Conservation (phyloP, 106 monocot species). For the Dioscorea alata region DNA sequence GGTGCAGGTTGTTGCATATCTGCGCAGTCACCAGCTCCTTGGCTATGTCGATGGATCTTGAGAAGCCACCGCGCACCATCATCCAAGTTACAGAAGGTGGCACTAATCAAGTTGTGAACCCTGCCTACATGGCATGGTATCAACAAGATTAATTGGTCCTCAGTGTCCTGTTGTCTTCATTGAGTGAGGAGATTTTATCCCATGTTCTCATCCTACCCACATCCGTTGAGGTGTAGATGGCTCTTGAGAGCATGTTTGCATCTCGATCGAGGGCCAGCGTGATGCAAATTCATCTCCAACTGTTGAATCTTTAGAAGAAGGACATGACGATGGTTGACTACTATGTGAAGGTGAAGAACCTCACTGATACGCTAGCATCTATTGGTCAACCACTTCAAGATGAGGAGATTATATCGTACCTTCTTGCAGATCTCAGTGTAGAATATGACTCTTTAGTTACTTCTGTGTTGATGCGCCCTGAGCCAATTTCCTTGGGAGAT, state of each 20-base stretch:
- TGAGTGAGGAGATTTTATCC: not conserved
- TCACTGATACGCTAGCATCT: not conserved
- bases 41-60: not conserved
- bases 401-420: not conserved
- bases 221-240: not conserved
- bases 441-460: not conserved
- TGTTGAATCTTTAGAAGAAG: not conserved
- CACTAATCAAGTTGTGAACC: not conserved
- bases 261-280: not conserved
- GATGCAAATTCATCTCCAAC: not conserved
- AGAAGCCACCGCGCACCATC: not conserved
- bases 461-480: not conserved
- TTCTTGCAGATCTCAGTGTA: not conserved
- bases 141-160: not conserved
- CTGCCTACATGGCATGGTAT: not conserved
- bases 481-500: not conserved
- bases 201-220: not conserved
- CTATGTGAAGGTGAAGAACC: not conserved
- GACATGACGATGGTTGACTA: no score
- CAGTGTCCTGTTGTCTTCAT: not conserved
- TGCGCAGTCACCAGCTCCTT: not conserved
- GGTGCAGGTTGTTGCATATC: not conserved
- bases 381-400: not conserved
- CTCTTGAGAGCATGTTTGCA: no score
- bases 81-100: not conserved